Percentiles rank a stretch among this genome's conserved stretches.
These are phyloP conservation scores for Lodderomyces orthopsilosis DNA, from an alignment of 1,139 yeast genomes.

Conservation along the genomic window DNA sequence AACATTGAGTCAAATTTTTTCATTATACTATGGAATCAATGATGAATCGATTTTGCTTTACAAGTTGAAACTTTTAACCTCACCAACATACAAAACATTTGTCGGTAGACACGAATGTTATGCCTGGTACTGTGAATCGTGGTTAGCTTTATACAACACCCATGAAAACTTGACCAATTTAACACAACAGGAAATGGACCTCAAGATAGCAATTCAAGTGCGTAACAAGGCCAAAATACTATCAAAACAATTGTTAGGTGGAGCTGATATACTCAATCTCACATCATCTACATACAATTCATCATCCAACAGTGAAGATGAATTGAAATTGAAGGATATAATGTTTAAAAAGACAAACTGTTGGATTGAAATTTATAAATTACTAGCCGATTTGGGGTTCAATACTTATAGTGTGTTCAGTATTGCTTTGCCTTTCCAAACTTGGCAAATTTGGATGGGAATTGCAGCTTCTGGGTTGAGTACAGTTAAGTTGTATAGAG, in stretches of 20 bases:
- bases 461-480: constrained; percentile 42
- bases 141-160: constrained; percentile 51
- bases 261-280: constrained; percentile 6
- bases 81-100: constrained; percentile 30
- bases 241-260: constrained; percentile 37
- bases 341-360: constrained; percentile 40
- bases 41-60: constrained; percentile 58
- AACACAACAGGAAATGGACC: constrained; percentile 42
- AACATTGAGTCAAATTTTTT: constrained; percentile 46
- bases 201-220: constrained; percentile 39
- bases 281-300: constrained; percentile 1
- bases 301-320: constrained; percentile 18
- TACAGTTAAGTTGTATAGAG: constrained; percentile 40
- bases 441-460: constrained; percentile 51
- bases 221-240: constrained; percentile 36
- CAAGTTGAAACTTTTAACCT: constrained; percentile 51
- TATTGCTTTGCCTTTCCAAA: constrained; percentile 39
- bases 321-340: constrained; percentile 28
- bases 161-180: constrained; percentile 38
- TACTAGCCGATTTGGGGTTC: constrained; percentile 40
- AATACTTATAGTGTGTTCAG: constrained; percentile 45
- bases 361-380: constrained; percentile 41
- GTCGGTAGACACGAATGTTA: constrained; percentile 53
- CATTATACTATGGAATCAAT: constrained; percentile 59
- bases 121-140: constrained; percentile 65